Evolutionary conservation across 2,329 filamentous ascomycete species (phyloP).

Genomic region (Seiridium cupressi): DNA sequence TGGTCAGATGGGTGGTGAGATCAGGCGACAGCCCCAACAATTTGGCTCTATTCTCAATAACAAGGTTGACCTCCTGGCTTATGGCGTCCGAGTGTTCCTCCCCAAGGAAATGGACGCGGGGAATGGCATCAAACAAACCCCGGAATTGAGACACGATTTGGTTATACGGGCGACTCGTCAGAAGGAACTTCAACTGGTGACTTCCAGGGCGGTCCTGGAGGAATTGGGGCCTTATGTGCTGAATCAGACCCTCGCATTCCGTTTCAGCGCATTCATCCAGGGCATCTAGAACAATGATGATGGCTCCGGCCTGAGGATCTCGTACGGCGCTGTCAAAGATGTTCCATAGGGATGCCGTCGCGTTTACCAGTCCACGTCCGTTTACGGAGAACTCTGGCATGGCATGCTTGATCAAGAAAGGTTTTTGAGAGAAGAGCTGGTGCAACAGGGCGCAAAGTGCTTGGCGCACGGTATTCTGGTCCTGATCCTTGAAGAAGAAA

Average conservation of each 20-base stretch:
- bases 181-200: constrained; percentile 27
- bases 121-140: background rate
- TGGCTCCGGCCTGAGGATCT: constrained; percentile 23
- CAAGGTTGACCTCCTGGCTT: constrained; percentile 30
- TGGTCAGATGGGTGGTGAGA: constrained; percentile 16
- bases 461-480: constrained; percentile 31
- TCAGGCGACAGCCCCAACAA: constrained; percentile 14
- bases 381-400: constrained; percentile 21
- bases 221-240: background rate
- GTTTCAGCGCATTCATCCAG: constrained; percentile 34
- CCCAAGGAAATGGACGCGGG: constrained; percentile 31
- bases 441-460: constrained; percentile 39
- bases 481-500: constrained; percentile 41
- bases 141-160: constrained; percentile 24
- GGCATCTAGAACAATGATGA: constrained; percentile 37
- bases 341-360: constrained; percentile 27
- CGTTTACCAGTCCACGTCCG: constrained; percentile 22
- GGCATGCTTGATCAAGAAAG: constrained; percentile 30
- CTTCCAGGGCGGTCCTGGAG: background rate
- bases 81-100: constrained; percentile 34
- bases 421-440: constrained; percentile 32
- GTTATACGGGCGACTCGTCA: constrained; percentile 34
- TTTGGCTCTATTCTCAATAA: constrained; percentile 28
- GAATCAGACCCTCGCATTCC: constrained; percentile 20
- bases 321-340: constrained; percentile 25